Base-by-base conservation (phyloP, 805 yeast genomes). In the Myxozyma melibiosi region DNA sequence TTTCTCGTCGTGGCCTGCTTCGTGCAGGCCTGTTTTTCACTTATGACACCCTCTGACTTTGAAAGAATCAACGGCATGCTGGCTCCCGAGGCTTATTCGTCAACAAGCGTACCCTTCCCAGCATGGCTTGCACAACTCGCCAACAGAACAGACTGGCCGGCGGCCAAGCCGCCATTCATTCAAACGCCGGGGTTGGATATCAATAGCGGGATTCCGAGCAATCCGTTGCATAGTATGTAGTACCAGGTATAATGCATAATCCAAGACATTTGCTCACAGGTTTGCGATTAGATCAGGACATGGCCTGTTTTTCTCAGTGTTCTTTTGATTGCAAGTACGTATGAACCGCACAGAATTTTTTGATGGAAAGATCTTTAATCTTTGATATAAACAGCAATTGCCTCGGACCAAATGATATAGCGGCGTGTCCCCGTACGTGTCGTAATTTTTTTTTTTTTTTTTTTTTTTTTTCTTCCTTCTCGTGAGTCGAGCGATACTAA, bases 281-380 rank as follows among this genome's bases (percentile, higher is more conserved):
- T n/a, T n/a, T n/a, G n/a, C n/a, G n/a, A n/a, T n/a, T 34, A 51
- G 55, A 27, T n/a, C 50, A 51, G n/a, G 44, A 18, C 4, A 27
- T 9, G 18, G 45, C 55, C 4, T 51, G 55, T 24, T 14, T 38
- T n/a, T 37, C 49, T 9, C 20, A 20, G 18, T 51, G 55, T 31
- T 30, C 49, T 13, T 51, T 41, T 20, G 55, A 51, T 31, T 51
- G 55, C 51, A 35, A 49, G 53, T 49, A 28, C 4, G 53, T 40
- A 16, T 6, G 14, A 24, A 9, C 4, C 33, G 14, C 24, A 16
- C 14, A 7, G 13, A 28, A 20, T 16, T 2, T 25, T 3, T 2
- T 37, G 14, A 35, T 16, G 18, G 4, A 6, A 16, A 25, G 7
- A 34, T 24, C 22, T 40, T 11, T 7, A 16, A 11, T n/a, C 13